Conservation (phyloP, 2,329 filamentous ascomycete species). For the Talaromyces verruculosus region DNA sequence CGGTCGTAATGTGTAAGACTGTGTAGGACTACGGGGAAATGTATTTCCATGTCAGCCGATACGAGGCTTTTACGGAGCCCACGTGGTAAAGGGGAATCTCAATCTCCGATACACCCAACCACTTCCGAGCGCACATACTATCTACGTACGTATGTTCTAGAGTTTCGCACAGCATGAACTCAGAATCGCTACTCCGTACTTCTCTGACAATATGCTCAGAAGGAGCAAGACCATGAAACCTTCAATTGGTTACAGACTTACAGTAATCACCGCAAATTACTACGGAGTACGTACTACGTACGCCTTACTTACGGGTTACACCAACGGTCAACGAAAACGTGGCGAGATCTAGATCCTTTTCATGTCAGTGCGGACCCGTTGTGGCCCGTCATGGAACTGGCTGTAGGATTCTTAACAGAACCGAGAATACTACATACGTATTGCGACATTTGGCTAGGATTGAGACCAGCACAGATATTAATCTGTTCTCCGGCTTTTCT, state of each 20-base stretch:
- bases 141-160: neutral
- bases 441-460: neutral
- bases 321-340: conserved; percentile 7
- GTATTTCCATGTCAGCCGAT: neutral
- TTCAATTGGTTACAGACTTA: no score
- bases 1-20: neutral
- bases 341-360: conserved; percentile 4
- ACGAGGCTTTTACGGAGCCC: conserved; percentile 4
- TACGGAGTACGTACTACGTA: neutral
- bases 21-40: neutral
- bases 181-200: neutral
- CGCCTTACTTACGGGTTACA: neutral
- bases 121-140: neutral
- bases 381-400: neutral
- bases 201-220: neutral
- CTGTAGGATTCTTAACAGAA: no score
- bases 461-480: neutral
- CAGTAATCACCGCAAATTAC: neutral
- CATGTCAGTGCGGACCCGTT: neutral
- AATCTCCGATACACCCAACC: neutral
- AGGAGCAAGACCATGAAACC: no score
- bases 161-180: neutral
- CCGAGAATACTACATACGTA: neutral
- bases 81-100: neutral
- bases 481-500: neutral